phyloP scores from a whole-genome alignment of 1,139 yeast species.

The Saccharomyces hybrid region DNA sequence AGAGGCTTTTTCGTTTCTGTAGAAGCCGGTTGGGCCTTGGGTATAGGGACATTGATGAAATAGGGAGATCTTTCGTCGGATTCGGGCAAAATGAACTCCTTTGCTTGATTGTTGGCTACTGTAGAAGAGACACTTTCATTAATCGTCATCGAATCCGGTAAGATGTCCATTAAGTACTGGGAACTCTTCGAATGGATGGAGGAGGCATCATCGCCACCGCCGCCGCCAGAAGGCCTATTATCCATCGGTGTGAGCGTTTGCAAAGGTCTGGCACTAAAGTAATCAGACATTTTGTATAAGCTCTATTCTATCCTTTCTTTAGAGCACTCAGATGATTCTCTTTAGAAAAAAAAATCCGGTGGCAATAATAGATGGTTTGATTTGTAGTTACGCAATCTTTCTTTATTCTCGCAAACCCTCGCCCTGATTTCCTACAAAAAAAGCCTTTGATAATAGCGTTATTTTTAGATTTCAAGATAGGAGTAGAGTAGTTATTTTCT shows the following conservation, averaged over 20 bases:
- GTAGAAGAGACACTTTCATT: constrained; percentile 16
- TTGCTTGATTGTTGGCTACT: constrained; percentile 23
- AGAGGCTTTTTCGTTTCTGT: constrained; percentile 2
- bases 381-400: not conserved
- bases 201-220: constrained; percentile 10
- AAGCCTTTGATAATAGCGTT: not conserved
- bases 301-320: not conserved
- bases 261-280: constrained; percentile 15
- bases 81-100: constrained; percentile 30
- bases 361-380: not conserved
- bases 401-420: not conserved
- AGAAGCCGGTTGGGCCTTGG: constrained; percentile 12
- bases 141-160: constrained; percentile 15
- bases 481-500: not conserved
- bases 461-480: constrained; percentile 1
- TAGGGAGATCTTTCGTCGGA: constrained; percentile 33
- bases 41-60: constrained; percentile 32
- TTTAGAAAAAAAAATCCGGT: not conserved
- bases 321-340: too few relatives aligned
- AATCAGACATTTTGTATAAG: constrained; percentile 17
- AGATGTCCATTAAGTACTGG: constrained; percentile 21
- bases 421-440: not conserved
- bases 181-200: constrained; percentile 21
- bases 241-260: not conserved
- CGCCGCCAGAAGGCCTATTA: not conserved